Base-by-base conservation (phyloP, 2,329 filamentous ascomycete genomes). In the Alternaria triticina region DNA sequence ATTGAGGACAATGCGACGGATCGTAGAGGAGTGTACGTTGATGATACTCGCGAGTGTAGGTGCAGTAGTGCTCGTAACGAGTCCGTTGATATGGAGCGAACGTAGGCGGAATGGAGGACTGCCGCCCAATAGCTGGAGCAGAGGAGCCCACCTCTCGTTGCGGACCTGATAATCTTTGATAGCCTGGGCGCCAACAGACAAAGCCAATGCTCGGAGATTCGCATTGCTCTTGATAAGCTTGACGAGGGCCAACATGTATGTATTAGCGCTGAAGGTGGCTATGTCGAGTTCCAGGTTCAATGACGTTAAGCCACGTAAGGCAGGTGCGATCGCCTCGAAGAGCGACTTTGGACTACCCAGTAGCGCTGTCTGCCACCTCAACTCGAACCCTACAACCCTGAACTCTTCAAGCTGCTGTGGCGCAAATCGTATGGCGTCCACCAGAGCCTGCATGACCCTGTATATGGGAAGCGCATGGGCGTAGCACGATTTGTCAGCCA, bases 211-310 rank as follows among this genome's bases (percentile, higher is more conserved):
- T 17, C 49, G 43, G 6, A 59, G 55, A 11, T 36, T 58, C 10
- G 28, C 6, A 15, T 49, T 65, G 6, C 12, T 22, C 15, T 52
- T 13, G 36, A 58, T 56, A 3, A 54, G 5, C 9, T 36, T 9
- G 40, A 56, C 55, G 13, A 65, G n/a, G 9, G 12, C 13, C 3
- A 1, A n/a, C 7, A 65, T 33, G 3, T 20, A 12, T 5, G 5
- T 11, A 17, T 51, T 20, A 2, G 47, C 17, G 4, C 12, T 17
- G 12, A 17, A 5, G 11, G 59, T 40, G 3, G 33, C 54, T 54
- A 66, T 28, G 9, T 66, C 57, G 11, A 66, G 23, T 25, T 61
- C 23, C 12, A 66, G 36, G 12, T 61, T 44, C 22, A 66, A 22
- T 3, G 17, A 54, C 7, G 40, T 59, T 13, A 66, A n/a, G 15